Evolutionary conservation across 2,329 filamentous ascomycete genomes (phyloP), one percentile per base, ranked within the genome.

Genomic region (Ilyonectria robusta): DNA sequence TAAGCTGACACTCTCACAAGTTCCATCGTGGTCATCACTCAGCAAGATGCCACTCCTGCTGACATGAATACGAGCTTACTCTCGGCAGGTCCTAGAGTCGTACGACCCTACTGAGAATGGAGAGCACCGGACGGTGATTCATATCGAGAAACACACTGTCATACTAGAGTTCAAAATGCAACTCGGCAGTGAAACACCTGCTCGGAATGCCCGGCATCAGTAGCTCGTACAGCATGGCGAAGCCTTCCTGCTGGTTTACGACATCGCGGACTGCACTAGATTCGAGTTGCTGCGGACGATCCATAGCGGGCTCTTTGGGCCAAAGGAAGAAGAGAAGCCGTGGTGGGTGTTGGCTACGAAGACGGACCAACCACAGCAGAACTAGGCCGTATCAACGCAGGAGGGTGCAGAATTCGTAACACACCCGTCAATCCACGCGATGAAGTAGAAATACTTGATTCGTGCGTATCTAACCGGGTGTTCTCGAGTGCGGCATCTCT

Each of bases 381-480:
- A 55, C 33, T 55, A 35, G 51, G 51, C 17, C 6, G 51, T 55
- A 10, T 26, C 33, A 17, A 6, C 6, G 33, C 33, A 55, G 40
- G 51, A 55, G 33, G 51, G 51, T 10, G 9, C 11, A 11, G 35
- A 40, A 19, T 55, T 55, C 23, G 55, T 59, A 26, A 55, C 31
- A 42, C 65, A 67, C 6, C 59, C 59, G 19, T 67, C 48, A 11
- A 67, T 46, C 59, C 65, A 67, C 8, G 31, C 33, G 11, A 67
- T 54, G 7, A n/a, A 13, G 13, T 62, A 59, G 13, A 15, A 44
- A 19, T 66, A 62, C 23, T 26, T 40, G 6, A 55, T 42, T 26
- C 40, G 19, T 44, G 6, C 1, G 8, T n/a, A n/a, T 6, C 10
- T 15, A 58, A 35, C 19, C 23, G 23, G 9, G 11, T 7, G 2